Evolutionary conservation across 2,329 filamentous ascomycete genomes (phyloP).

Genomic region (Amylocarpus encephaloides): DNA sequence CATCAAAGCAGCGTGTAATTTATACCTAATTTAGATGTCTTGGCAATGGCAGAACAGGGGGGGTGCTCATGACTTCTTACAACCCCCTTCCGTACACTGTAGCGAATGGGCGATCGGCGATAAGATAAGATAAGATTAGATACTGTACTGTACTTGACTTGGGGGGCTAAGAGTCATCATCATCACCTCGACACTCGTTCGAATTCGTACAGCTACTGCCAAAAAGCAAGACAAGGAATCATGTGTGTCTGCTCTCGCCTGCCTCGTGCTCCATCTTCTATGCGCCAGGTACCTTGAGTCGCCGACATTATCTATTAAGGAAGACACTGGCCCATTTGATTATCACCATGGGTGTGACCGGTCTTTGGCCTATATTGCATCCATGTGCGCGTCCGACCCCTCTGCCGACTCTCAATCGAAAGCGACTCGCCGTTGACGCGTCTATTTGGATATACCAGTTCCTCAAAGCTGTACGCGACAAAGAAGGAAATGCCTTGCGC

Average conservation of each 20-base stretch:
- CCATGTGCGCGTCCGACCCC: slow-evolving; percentile 94
- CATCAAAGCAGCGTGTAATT: too few relatives aligned
- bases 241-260: slow-evolving; percentile 10
- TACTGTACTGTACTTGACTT: neutral
- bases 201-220: too few relatives aligned
- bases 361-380: slow-evolving; percentile 93
- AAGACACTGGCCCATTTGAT: neutral
- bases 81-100: too few relatives aligned
- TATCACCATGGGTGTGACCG: slow-evolving; percentile 83
- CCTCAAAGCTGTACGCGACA: slow-evolving; percentile 95
- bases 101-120: slow-evolving; percentile 8
- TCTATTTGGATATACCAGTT: slow-evolving; percentile 99
- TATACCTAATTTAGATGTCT: too few relatives aligned
- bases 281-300: slow-evolving; percentile 6
- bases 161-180: too few relatives aligned
- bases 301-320: neutral
- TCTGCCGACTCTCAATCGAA: slow-evolving; percentile 91
- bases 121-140: neutral
- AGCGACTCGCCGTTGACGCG: slow-evolving; percentile 92
- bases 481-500: slow-evolving; percentile 91
- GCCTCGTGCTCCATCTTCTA: neutral
- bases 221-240: neutral
- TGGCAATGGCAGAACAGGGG: too few relatives aligned
- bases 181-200: too few relatives aligned
- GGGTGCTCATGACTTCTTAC: neutral